Conservation (phyloP, 1,139 yeast genomes). For the Zhuliangozyma parablackwelliae region DNA sequence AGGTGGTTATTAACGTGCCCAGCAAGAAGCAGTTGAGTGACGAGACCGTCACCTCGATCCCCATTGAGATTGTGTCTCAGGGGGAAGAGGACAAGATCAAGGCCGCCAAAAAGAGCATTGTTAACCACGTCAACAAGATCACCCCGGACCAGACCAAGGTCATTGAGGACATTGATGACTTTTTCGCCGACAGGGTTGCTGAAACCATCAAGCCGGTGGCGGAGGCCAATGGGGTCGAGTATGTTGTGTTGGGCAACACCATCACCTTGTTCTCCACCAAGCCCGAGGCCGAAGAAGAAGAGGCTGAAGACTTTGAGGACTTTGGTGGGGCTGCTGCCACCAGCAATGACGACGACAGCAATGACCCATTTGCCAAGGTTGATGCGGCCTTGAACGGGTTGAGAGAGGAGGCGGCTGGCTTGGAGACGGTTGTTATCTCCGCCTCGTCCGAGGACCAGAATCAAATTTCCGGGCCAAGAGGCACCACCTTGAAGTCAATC, state of each 20-base stretch:
- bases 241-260: slow-evolving; percentile 47
- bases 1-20: slow-evolving; percentile 58
- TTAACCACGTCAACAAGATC: slow-evolving; percentile 65
- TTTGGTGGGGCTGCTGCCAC: slow-evolving; percentile 13
- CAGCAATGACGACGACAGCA: slow-evolving; percentile 15
- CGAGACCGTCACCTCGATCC: slow-evolving; percentile 21
- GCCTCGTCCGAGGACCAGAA: slow-evolving; percentile 58
- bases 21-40: slow-evolving; percentile 20
- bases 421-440: slow-evolving; percentile 48
- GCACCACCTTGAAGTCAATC: slow-evolving; percentile 52
- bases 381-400: slow-evolving; percentile 50
- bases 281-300: slow-evolving; percentile 12
- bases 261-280: slow-evolving; percentile 36
- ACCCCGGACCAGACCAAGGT: slow-evolving; percentile 62
- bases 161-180: slow-evolving; percentile 65
- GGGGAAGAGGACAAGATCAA: slow-evolving; percentile 36
- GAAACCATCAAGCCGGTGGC: slow-evolving; percentile 43
- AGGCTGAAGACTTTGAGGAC: slow-evolving; percentile 39
- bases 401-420: slow-evolving; percentile 53
- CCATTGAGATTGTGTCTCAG: slow-evolving; percentile 40
- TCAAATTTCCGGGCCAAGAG: slow-evolving; percentile 53
- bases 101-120: slow-evolving; percentile 58
- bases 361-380: slow-evolving; percentile 34
- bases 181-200: slow-evolving; percentile 54
- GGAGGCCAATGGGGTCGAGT: slow-evolving; percentile 46